A percentile compares a stretch with the other conserved stretches of the same genome.
These are phyloP conservation scores for Pelargonium citronellum DNA, from an alignment of 441 rosid species.

Conservation along the genomic window DNA sequence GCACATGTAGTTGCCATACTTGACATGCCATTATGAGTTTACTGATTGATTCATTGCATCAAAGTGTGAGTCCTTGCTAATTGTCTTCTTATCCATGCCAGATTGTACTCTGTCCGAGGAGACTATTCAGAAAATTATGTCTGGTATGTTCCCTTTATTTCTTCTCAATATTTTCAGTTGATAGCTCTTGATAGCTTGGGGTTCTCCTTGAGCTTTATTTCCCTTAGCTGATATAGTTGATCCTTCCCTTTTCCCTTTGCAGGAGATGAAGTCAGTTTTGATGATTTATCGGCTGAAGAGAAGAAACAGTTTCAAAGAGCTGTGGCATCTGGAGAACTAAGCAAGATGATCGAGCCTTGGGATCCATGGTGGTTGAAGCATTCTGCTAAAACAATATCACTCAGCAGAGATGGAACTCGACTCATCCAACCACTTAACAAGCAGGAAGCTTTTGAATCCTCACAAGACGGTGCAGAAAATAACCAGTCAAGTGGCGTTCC, in stretches of 20 bases:
- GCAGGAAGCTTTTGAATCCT: slow-evolving; percentile 23
- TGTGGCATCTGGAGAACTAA: slow-evolving; percentile 72
- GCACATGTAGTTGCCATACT: too few species aligned
- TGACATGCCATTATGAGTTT: neutral
- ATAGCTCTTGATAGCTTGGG: neutral
- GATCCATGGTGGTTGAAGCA: slow-evolving; percentile 92
- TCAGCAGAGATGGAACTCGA: slow-evolving; percentile 52
- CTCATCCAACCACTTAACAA: slow-evolving; percentile 47
- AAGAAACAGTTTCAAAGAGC: slow-evolving; percentile 75
- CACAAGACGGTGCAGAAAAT: slow-evolving; percentile 23
- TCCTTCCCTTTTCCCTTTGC: slow-evolving; percentile 14
- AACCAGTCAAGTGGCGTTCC: slow-evolving; percentile 46
- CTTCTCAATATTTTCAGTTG: neutral
- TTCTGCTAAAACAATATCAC: slow-evolving; percentile 54
- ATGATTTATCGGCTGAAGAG: slow-evolving; percentile 67
- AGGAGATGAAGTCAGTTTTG: slow-evolving; percentile 51
- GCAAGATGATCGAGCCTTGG: slow-evolving; percentile 88
- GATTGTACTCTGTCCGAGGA: slow-evolving; percentile 32
- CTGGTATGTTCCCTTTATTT: neutral
- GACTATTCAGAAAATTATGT: too few species aligned
- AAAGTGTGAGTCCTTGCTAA: neutral
- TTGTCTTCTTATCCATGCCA: slow-evolving; percentile 23
- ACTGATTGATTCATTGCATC: neutral
- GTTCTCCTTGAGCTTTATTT: neutral
- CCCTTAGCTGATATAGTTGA: slow-evolving; percentile 15